Base-by-base conservation (phyloP, 139 green algal genomes). In the Chlamydomonas incerta region DNA sequence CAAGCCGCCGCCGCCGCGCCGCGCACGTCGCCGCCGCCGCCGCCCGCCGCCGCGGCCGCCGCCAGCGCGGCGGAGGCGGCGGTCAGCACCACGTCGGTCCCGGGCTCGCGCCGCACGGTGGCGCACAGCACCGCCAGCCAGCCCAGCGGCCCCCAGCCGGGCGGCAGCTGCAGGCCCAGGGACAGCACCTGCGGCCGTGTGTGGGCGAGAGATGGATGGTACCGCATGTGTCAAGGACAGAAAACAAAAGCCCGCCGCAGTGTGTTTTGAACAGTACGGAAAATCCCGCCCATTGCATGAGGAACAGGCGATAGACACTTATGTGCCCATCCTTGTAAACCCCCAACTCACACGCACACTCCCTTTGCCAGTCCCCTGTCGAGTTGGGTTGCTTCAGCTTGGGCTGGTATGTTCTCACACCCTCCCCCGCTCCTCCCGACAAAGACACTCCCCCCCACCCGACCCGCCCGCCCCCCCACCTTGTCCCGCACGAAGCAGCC, bases 91-190 rank as follows among this genome's bases (percentile, higher is more conserved):
- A 71, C 79, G 26, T 87, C 79, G n/a, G 73, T 79, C 26, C 70
- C 60, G 28, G n/a, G 70, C 23, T 91, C 88, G 11, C 72, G 55
- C 26, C 77, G 84, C 47, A 92, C 79, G 9, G 71, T 82, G 34
- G 87, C 87, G 67, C 90, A 94, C 50, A 94, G 88, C 75, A 92
- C 81, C 23, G 74, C 87, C 79, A 95, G 90, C 91, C 90, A 92
- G 5, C 88, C 87, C 14, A 93, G 60, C 8, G 92, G 90, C 6
- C 87, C 66, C 90, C 90, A 93, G 21, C 86, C 81, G 9, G 73
- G 71, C 2, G 92, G 92, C 79, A 94, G 75, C 66, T 87, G 88
- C 68, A 92, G 52, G 14, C 82, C 82, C 60, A 75, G 80, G 0
- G 77, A n/a, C 14, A 41, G 50, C 11, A 80, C 60, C 75, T 85